Evolutionary conservation across 208 protist species (phyloP), one percentile per base, ranked within the genome.

Genomic region (Wallacemonas rigidus): DNA sequence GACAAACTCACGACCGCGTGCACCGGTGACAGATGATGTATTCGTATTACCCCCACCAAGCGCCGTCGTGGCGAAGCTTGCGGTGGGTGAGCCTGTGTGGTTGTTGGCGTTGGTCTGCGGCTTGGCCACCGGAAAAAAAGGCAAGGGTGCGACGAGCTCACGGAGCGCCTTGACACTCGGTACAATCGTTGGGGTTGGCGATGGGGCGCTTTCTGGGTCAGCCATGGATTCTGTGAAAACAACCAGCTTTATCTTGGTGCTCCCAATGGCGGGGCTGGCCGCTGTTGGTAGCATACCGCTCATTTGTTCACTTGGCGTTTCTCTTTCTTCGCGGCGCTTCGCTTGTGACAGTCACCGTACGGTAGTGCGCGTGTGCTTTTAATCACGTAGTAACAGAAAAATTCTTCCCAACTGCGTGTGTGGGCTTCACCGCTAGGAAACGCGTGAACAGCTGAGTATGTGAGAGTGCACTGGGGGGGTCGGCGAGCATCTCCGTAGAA

Each of bases 1-100:
- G 53, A 78, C 64, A 36, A 75, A 76, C 17, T 62, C 8, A 62
- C 56, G 56, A 38, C 35, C 56, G 56, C 35, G 56, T 4, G 56
- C 7, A 56, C 14, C 51, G 51, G 14, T 6, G 5, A 26, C 9
- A 5, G n/a, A n/a, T 35, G 6, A 5, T 9, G 8, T n/a, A n/a
- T 12, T n/a, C 51, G 12, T 12, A 9, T 56, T n/a, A 5, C 14
- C 51, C 14, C 51, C 45, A 50, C 45, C 45, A 50, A 50, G 45
- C 12, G 45, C 45, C 45, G 45, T 50, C 12, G 8, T 6, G 6
- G 45, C 45, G 12, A 6, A 26, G 26, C 26, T 26, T 26, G 26
- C 26, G 26, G 26, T 26, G 26, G 26, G 26, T 26, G 26, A 26
- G 26, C 26, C 26, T 26, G 26, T 35, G 54, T 58, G 54, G 54